Evolutionary conservation across 1,139 yeast species (phyloP).

Genomic region (Yarrowia galli): DNA sequence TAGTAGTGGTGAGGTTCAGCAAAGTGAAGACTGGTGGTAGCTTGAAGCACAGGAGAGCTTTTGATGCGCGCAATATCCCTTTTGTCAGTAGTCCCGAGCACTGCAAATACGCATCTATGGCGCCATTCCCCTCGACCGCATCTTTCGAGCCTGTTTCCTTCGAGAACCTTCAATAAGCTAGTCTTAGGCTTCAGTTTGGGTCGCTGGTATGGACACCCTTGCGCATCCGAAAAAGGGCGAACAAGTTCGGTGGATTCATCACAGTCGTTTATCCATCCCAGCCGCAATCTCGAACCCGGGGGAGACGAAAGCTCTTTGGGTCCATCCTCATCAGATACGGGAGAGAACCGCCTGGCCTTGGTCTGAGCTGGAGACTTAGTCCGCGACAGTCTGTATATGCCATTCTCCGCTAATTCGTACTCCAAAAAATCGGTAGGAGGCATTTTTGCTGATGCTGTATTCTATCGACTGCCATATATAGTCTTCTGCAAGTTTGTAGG

Average conservation of each 20-base stretch:
- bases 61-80: conserved; percentile 3
- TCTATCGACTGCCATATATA: no score
- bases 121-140: conserved; percentile 13
- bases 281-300: neutral
- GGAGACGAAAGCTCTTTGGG: neutral
- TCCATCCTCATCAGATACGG: neutral
- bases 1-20: conserved; percentile 8
- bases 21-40: neutral
- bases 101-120: conserved; percentile 3
- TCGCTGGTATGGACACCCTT: neutral
- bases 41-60: conserved; percentile 4
- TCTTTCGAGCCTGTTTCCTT: conserved; percentile 1
- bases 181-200: neutral
- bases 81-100: conserved; percentile 6
- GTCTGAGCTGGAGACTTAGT: neutral
- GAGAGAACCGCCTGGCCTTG: neutral
- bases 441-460: neutral
- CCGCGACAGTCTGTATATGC: neutral
- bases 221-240: conserved; percentile 7
- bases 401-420: conserved; percentile 3
- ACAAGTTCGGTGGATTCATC: neutral
- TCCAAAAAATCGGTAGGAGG: neutral
- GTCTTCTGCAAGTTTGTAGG: no score
- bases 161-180: neutral
- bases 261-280: neutral